Evolutionary conservation across 805 yeast species (phyloP).

Genomic region (Zygosaccharomyces pseudorouxii): DNA sequence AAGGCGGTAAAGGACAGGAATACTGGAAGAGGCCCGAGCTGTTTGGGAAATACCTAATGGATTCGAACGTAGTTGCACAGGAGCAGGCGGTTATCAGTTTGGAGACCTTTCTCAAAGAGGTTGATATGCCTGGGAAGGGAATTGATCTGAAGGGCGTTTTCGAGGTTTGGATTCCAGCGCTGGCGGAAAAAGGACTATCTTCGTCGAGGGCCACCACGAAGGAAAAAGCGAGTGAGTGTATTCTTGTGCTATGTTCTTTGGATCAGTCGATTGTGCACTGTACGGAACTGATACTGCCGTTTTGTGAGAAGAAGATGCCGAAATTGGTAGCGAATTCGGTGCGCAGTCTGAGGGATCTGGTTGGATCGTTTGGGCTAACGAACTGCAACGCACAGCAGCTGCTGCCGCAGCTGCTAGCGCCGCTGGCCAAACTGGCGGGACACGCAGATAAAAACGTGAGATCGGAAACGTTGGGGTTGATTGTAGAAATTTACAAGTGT

Average conservation of each 20-base stretch:
- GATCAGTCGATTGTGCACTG: slow-evolving; percentile 58
- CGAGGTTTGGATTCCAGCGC: slow-evolving; percentile 26
- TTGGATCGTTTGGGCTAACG: slow-evolving; percentile 33
- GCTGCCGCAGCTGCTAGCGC: slow-evolving; percentile 63
- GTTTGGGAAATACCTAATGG: slow-evolving; percentile 58
- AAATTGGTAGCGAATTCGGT: slow-evolving; percentile 70
- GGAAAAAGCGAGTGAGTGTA: slow-evolving; percentile 55
- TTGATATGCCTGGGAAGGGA: slow-evolving; percentile 38
- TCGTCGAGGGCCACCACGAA: slow-evolving; percentile 75
- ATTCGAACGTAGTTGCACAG: slow-evolving; percentile 86
- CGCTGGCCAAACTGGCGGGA: slow-evolving; percentile 64
- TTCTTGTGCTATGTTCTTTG: slow-evolving; percentile 59
- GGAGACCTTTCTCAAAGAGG: slow-evolving; percentile 49
- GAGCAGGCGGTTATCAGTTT: slow-evolving; percentile 69
- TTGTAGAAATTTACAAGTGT: slow-evolving; percentile 70
- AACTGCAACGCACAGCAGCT: slow-evolving; percentile 36
- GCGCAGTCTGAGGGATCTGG: slow-evolving; percentile 51
- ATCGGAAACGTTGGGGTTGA: slow-evolving; percentile 63
- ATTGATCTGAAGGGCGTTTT: slow-evolving; percentile 9
- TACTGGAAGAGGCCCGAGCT: slow-evolving; percentile 51
- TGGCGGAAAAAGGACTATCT: slow-evolving; percentile 79
- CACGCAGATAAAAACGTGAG: slow-evolving; percentile 88
- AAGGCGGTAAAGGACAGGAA: slow-evolving; percentile 13
- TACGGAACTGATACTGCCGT: slow-evolving; percentile 61
- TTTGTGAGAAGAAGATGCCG: slow-evolving; percentile 60